These are phyloP conservation scores for Claviceps digitariae DNA, from an alignment of 2,329 filamentous ascomycete species.

Conservation along the genomic window DNA sequence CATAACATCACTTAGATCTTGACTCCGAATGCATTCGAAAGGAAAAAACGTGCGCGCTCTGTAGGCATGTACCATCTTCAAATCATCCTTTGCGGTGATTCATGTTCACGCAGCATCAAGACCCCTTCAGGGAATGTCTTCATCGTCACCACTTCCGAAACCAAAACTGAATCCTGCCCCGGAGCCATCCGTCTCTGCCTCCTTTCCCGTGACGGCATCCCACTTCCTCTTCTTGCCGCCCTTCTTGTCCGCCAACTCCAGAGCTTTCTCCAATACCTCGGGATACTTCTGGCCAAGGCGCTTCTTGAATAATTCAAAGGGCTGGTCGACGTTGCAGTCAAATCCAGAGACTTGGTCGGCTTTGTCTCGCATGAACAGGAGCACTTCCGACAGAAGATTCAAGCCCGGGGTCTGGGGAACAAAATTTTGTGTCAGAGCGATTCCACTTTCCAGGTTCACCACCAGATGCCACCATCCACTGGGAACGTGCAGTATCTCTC, in stretches of 20 bases:
- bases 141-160: constrained; percentile 32
- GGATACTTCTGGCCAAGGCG: constrained; percentile 51
- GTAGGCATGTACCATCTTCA: background rate
- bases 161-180: constrained; percentile 38
- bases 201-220: constrained; percentile 53
- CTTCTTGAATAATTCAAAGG: constrained; percentile 61
- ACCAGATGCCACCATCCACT: constrained; percentile 97
- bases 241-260: constrained; percentile 51
- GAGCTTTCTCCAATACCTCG: constrained; percentile 50
- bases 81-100: background rate
- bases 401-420: constrained; percentile 50
- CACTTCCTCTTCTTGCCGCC: constrained; percentile 67
- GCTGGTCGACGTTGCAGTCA: constrained; percentile 52
- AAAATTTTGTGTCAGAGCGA: constrained; percentile 93
- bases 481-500: constrained; percentile 84
- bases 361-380: constrained; percentile 72
- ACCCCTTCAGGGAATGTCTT: constrained; percentile 27
- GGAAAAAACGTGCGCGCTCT: background rate
- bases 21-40: background rate
- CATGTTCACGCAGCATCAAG: background rate
- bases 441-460: constrained; percentile 70
- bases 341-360: constrained; percentile 83
- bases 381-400: constrained; percentile 54
- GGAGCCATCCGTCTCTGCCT: constrained; percentile 20
- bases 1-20: background rate